Evolutionary conservation across 495 filamentous ascomycete genomes (phyloP).

Genomic region (Xanthoparmelia taractica): DNA sequence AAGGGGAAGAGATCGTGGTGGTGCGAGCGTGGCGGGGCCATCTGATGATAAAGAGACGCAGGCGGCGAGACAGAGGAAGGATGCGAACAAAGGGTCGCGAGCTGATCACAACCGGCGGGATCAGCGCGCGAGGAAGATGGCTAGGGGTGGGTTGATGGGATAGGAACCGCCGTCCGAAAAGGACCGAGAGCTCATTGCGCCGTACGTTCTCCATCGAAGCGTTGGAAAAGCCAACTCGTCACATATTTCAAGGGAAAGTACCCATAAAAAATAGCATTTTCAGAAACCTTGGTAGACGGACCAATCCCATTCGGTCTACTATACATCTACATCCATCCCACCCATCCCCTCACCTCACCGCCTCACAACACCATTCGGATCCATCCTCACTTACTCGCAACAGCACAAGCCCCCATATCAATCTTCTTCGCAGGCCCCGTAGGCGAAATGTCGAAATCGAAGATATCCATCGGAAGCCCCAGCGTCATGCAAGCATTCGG

Average conservation of each 20-base stretch:
- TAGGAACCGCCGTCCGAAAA: constrained; percentile 17
- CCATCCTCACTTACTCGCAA: constrained; percentile 43
- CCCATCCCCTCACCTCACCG: neutral
- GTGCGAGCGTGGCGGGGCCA: constrained; percentile 51
- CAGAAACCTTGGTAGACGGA: neutral
- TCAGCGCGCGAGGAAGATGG: constrained; percentile 71
- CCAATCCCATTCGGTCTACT: neutral
- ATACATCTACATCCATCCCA: neutral
- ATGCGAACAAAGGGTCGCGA: constrained; percentile 64
- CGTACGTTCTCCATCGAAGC: neutral
- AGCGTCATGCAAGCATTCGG: constrained; percentile 82
- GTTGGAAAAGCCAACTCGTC: neutral
- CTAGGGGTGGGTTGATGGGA: constrained; percentile 49
- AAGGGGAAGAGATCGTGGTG: constrained; percentile 42
- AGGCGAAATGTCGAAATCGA: constrained; percentile 86
- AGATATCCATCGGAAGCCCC: constrained; percentile 89
- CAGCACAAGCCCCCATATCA: constrained; percentile 75
- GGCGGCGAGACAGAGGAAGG: constrained; percentile 60
- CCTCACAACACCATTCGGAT: too few relatives aligned
- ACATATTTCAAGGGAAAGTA: neutral
- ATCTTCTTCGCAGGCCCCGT: constrained; percentile 50
- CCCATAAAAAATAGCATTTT: neutral
- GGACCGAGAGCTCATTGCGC: neutral
- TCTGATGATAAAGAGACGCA: constrained; percentile 53
- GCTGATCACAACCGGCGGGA: constrained; percentile 76